Conservation (phyloP, 2,329 filamentous ascomycete species). For the Aspergillus clavatus region DNA sequence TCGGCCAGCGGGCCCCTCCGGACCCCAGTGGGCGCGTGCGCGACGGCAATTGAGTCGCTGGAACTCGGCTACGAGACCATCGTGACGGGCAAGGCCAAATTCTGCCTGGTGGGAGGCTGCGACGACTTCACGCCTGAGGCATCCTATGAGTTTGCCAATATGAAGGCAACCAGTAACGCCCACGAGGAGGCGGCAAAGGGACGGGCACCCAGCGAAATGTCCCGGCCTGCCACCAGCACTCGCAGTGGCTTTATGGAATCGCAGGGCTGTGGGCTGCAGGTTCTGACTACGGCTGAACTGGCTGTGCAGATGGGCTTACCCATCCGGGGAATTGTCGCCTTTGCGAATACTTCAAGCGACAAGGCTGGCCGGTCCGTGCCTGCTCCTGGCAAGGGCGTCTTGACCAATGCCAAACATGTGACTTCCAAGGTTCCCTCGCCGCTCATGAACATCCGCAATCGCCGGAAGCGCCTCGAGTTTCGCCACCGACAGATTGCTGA, state of each 20-base stretch:
- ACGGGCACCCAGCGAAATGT: constrained; percentile 91
- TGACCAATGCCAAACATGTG: constrained; percentile 76
- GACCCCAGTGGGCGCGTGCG: constrained; percentile 91
- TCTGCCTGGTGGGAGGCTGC: constrained; percentile 93
- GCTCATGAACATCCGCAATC: too few species aligned
- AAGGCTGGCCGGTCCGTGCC: constrained; percentile 96
- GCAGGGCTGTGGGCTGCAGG: constrained; percentile 91
- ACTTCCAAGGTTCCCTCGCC: too few species aligned
- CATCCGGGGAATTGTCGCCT: too few species aligned
- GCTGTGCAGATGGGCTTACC: too few species aligned
- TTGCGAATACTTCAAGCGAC: too few species aligned
- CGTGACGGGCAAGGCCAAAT: constrained; percentile 86
- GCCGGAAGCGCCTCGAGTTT: too few species aligned
- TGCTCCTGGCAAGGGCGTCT: constrained; percentile 86
- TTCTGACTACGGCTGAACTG: too few species aligned
- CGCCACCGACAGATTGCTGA: too few species aligned
- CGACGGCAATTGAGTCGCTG: constrained; percentile 88
- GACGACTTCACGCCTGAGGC: constrained; percentile 97
- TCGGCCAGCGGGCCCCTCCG: constrained; percentile 95
- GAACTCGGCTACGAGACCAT: constrained; percentile 97
- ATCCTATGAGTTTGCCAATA: constrained; percentile 97
- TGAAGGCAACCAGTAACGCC: constrained; percentile 95
- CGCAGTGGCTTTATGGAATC: constrained; percentile 98
- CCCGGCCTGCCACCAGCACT: constrained; percentile 86
- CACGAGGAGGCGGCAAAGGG: constrained; percentile 89